phyloP scores from a whole-genome alignment of 2,329 filamentous ascomycete species.

The Calonectria multiphialidica region DNA sequence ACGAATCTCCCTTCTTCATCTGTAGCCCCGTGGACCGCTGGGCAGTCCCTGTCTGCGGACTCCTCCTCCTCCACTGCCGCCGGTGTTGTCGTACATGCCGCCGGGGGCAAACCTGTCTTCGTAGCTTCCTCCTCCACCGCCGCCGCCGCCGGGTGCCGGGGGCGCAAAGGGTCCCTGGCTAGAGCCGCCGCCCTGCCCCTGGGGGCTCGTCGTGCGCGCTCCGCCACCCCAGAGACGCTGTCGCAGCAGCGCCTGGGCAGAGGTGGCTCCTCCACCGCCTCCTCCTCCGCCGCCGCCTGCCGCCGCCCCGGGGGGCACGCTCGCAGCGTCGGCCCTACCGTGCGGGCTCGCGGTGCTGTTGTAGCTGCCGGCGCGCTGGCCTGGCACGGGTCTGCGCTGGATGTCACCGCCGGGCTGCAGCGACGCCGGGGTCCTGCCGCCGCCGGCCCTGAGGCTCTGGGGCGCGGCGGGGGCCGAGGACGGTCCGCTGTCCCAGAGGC shows the following conservation, averaged over 20 bases:
- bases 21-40: slow-evolving; percentile 57
- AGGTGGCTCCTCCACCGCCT: slow-evolving; percentile 53
- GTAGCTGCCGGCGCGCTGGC: slow-evolving; percentile 71
- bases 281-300: slow-evolving; percentile 31
- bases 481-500: slow-evolving; percentile 66
- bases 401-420: slow-evolving; percentile 46
- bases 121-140: slow-evolving; percentile 50
- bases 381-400: slow-evolving; percentile 48
- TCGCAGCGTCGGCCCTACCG: slow-evolving; percentile 38
- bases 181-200: slow-evolving; percentile 43
- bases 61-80: slow-evolving; percentile 48
- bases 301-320: slow-evolving; percentile 47
- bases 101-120: slow-evolving; percentile 61
- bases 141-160: slow-evolving; percentile 50
- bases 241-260: slow-evolving; percentile 85
- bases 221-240: slow-evolving; percentile 78
- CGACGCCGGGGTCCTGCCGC: slow-evolving; percentile 52
- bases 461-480: slow-evolving; percentile 46
- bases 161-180: slow-evolving; percentile 61
- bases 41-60: slow-evolving; percentile 59
- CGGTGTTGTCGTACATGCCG: slow-evolving; percentile 55
- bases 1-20: slow-evolving; percentile 36
- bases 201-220: slow-evolving; percentile 68
- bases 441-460: slow-evolving; percentile 59
- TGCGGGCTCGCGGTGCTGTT: slow-evolving; percentile 61